These are phyloP conservation scores for Solanum corneliomulleri DNA, from an alignment of 257 asterid genomes.

Conservation along the genomic window DNA sequence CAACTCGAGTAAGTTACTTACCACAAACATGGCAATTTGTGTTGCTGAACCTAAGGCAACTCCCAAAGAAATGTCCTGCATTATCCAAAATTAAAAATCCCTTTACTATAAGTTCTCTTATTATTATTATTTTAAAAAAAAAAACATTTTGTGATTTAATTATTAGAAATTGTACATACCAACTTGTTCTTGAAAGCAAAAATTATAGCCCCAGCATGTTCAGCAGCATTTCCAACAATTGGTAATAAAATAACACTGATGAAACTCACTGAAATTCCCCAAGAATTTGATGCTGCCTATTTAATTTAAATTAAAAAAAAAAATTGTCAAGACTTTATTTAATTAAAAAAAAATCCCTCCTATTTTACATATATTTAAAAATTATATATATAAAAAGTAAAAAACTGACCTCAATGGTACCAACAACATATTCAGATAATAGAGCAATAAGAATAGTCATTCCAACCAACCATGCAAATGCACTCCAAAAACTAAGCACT, in stretches of 20 bases:
- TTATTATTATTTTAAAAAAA: background rate
- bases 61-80: slow-evolving; percentile 29
- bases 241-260: slow-evolving; percentile 82
- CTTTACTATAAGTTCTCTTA: background rate
- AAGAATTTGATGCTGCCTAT: slow-evolving; percentile 65
- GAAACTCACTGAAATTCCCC: slow-evolving; percentile 84
- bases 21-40: slow-evolving; percentile 66
- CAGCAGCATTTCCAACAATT: slow-evolving; percentile 94
- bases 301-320: background rate
- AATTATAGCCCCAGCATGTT: slow-evolving; percentile 88
- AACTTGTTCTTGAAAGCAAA: slow-evolving; percentile 87
- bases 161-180: slow-evolving; percentile 15
- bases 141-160: background rate
- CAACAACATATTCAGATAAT: slow-evolving; percentile 75
- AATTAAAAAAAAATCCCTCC: slow-evolving; percentile 11
- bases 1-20: slow-evolving; percentile 2
- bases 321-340: background rate
- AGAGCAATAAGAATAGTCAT: slow-evolving; percentile 73
- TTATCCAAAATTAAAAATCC: background rate
- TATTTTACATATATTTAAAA: background rate
- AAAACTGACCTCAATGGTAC: slow-evolving; percentile 64
- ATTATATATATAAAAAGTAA: no score
- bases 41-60: slow-evolving; percentile 39
- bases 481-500: slow-evolving; percentile 67
- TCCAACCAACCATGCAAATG: slow-evolving; percentile 47